A percentile compares a stretch with the other conserved stretches of the same genome.
Evolutionary conservation across 768 basidiomycete genomes (phyloP).

Genomic region (Tubosaeta sp.): DNA sequence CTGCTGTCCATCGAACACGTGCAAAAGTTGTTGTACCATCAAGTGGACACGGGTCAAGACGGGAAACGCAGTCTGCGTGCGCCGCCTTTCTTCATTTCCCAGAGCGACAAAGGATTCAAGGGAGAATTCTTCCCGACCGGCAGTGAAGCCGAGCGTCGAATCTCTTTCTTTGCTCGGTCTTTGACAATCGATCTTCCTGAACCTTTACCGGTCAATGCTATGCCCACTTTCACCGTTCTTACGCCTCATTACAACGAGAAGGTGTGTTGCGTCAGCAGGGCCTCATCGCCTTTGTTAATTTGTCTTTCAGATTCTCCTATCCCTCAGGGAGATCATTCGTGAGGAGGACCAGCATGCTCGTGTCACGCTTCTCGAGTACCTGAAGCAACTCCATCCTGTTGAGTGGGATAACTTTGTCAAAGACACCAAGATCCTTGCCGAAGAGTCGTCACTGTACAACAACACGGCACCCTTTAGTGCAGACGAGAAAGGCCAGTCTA

Average conservation of each 20-base stretch:
- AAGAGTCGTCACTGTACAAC: constrained; percentile 86
- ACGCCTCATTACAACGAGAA: constrained; percentile 99
- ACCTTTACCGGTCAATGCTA: constrained; percentile 94
- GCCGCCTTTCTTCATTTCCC: constrained; percentile 97
- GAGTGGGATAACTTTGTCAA: constrained; percentile 99
- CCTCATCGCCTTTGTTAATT: constrained; percentile 1
- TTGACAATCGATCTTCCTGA: constrained; percentile 93
- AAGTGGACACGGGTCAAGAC: constrained; percentile 79
- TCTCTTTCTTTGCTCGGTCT: constrained; percentile 98
- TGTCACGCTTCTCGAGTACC: constrained; percentile 94
- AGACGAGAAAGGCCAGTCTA: constrained; percentile 80
- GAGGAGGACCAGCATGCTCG: constrained; percentile 97
- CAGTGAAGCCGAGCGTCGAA: constrained; percentile 94
- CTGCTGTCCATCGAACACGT: constrained; percentile 98
- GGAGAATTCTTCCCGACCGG: constrained; percentile 90
- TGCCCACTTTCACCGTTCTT: constrained; percentile 99
- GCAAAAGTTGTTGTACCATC: constrained; percentile 96
- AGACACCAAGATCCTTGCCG: constrained; percentile 98
- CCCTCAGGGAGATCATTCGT: constrained; percentile 95
- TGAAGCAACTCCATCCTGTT: constrained; percentile 95
- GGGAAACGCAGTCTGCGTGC: constrained; percentile 91
- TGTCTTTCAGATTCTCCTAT: constrained; percentile 74
- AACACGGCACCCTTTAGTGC: constrained; percentile 68
- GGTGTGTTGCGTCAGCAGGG: constrained; percentile 38
- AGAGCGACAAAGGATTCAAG: constrained; percentile 82